These are phyloP conservation scores for Auriscalpium orientale DNA, from an alignment of 768 basidiomycete species.

Conservation along the genomic window DNA sequence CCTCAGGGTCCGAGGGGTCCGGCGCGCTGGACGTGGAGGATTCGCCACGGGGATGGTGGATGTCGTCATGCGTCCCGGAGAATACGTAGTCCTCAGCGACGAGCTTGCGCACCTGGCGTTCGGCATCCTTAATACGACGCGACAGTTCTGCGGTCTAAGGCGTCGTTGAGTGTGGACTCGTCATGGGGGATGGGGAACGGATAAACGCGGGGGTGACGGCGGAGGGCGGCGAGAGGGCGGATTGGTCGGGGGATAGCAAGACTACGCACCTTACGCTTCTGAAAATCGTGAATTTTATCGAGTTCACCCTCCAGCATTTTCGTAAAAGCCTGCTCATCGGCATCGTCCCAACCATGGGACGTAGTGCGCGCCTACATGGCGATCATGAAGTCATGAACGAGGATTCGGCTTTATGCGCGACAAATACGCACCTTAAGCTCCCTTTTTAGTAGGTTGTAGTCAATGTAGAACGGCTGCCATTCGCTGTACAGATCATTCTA, in stretches of 20 bases:
- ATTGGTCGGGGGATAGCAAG: not conserved
- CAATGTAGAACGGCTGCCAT: conserved; percentile 86
- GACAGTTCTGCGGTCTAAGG: conserved; percentile 74
- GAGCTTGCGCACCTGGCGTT: conserved; percentile 71
- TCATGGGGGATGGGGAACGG: not conserved
- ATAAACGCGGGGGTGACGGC: not conserved
- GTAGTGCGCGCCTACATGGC: conserved; percentile 40
- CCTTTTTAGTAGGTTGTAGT: conserved; percentile 85
- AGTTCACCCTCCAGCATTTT: conserved; percentile 75
- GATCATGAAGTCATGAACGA: too few relatives aligned
- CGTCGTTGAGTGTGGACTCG: not conserved
- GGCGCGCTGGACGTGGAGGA: conserved; percentile 11
- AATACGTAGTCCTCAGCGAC: conserved; percentile 46
- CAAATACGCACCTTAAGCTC: conserved; percentile 64
- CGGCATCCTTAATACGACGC: conserved; percentile 72
- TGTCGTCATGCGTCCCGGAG: conserved; percentile 2
- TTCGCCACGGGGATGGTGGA: conserved; percentile 1
- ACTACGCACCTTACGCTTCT: conserved; percentile 69
- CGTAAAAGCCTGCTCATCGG: conserved; percentile 80
- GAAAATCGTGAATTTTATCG: conserved; percentile 92
- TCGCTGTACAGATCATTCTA: conserved; percentile 82
- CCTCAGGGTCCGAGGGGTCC: conserved; percentile 17
- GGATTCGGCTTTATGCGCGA: not conserved
- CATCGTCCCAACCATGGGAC: conserved; percentile 56
- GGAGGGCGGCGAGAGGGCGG: not conserved